Conservation (phyloP, 495 filamentous ascomycete species). For the Penicillium lagena region DNA sequence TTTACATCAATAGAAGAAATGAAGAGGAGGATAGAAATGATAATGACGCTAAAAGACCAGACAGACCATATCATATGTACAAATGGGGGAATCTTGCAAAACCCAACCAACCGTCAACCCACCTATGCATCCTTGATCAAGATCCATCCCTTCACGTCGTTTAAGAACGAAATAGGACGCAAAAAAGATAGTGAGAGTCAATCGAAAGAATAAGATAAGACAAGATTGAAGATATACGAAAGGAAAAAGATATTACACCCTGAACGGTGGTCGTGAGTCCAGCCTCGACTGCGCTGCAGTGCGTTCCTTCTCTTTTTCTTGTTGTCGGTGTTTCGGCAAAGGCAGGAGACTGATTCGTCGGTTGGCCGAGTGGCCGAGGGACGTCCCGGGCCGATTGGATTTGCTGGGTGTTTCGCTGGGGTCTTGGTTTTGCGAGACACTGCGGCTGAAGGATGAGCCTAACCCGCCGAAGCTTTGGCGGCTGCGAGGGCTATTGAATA, state of each 20-base stretch:
- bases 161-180: too few relatives aligned
- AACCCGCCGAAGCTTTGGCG: conserved; percentile 37
- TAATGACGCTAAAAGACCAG: too few relatives aligned
- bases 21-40: background rate
- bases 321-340: conserved; percentile 22
- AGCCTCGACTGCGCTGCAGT: conserved; percentile 21
- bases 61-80: too few relatives aligned
- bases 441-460: conserved; percentile 25
- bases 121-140: too few relatives aligned
- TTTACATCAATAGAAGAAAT: conserved; percentile 13
- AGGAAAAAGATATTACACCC: conserved; percentile 11
- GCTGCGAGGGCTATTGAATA: conserved; percentile 30
- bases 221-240: background rate
- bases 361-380: conserved; percentile 37
- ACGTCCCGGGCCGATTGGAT: conserved; percentile 33
- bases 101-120: too few relatives aligned
- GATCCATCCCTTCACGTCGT: too few relatives aligned
- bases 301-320: conserved; percentile 17
- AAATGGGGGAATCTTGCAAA: too few relatives aligned
- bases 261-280: conserved; percentile 33
- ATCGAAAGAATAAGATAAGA: background rate
- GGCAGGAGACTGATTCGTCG: conserved; percentile 47
- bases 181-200: too few relatives aligned
- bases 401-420: conserved; percentile 27
- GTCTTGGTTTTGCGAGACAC: conserved; percentile 23